Evolutionary conservation across 805 yeast species (phyloP), one percentile per base, ranked within the genome.

Genomic region (Yarrowia porcina): DNA sequence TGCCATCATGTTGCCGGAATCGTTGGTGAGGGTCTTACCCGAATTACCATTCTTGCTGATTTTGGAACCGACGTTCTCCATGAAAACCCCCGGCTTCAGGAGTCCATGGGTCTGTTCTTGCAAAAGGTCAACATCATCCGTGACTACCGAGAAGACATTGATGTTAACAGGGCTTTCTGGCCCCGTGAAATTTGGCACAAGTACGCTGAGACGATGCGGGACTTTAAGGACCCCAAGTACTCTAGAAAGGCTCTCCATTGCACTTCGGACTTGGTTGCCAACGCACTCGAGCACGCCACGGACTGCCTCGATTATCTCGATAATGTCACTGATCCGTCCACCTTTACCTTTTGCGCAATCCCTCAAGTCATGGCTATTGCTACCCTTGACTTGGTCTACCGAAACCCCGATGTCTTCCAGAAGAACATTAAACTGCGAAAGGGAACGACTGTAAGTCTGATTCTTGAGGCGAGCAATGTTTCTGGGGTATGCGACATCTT

Each of bases 281-380:
- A 91, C 72, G 86, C 96, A 1, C 78, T 94, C 72, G 79, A 77
- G 28, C 97, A 93, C 71, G 91, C 83, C 39, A 82, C 82, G 61
- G 94, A 90, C 70, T 88, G 85, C 30, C 80, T 94, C 69, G 81
- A 82, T 59, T 94, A 89, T 73, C 79, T 94, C 63, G 82, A 93
- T 17, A 79, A 85, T 65, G 82, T 94, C 56, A 82, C 82, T 64
- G 99, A 94, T 72, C 89, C 87, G 65, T 84, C 96, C 1, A 77
- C 87, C 56, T 94, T 90, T 79, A 88, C 86, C 69, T 94, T 94
- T 79, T 92, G 97, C 78, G 90, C 97, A 11, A 94, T 94, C 72
- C 99, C 99, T 18, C 99, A 94, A 77, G 97, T 93, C 18, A 94
- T 94, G 99, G 97, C 98, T 36, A 88, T 94, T 73, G 97, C 99